Evolutionary conservation across 371 early-diverging fungal species (phyloP).

Genomic region (Mucor sp.): DNA sequence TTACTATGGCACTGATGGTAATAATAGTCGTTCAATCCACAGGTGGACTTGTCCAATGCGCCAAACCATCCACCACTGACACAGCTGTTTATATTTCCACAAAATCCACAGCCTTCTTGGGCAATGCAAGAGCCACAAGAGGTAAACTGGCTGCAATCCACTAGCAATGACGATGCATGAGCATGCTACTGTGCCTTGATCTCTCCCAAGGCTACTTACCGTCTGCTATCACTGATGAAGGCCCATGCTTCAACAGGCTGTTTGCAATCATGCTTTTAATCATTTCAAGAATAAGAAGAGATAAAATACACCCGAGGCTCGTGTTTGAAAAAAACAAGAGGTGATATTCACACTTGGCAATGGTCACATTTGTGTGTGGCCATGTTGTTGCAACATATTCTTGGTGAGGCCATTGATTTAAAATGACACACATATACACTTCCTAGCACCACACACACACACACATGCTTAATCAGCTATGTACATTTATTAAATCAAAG

Average conservation of each 20-base stretch:
- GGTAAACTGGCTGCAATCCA: conserved; percentile 16
- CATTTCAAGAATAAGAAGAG: background rate
- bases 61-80: conserved; percentile 22
- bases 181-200: background rate
- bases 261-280: background rate
- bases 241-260: background rate
- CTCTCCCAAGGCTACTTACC: background rate
- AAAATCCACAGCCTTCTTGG: conserved; percentile 25
- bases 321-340: background rate
- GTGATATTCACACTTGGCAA: background rate
- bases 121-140: conserved; percentile 16
- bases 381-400: too few relatives aligned
- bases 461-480: too few relatives aligned
- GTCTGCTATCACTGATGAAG: background rate
- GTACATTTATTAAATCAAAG: too few relatives aligned
- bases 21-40: conserved; percentile 13
- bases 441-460: too few relatives aligned
- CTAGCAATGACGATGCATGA: background rate
- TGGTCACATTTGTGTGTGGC: background rate
- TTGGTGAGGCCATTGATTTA: too few relatives aligned
- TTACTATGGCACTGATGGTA: conserved; percentile 29
- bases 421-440: too few relatives aligned
- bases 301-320: background rate
- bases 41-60: conserved; percentile 13
- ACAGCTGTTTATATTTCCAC: conserved; percentile 10